These are phyloP conservation scores for Fraxinus anomala DNA, from an alignment of 257 asterid genomes.

Conservation along the genomic window DNA sequence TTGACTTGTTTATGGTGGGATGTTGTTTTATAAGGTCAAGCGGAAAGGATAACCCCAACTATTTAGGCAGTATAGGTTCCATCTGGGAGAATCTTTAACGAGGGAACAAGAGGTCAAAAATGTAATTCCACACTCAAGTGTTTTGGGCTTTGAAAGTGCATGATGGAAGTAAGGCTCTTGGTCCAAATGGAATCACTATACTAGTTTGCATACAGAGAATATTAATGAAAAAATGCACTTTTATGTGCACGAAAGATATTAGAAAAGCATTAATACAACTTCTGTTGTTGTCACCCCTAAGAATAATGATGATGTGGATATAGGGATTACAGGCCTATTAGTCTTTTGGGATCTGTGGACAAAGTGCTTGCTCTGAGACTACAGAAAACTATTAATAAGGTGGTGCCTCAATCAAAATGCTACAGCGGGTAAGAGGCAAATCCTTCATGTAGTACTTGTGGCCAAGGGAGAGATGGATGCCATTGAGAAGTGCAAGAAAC, in stretches of 20 bases:
- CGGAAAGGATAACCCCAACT: not conserved
- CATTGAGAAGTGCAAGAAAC: not conserved
- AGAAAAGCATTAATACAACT: not conserved
- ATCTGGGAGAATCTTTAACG: not conserved
- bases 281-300: not conserved
- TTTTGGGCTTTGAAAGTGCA: not conserved
- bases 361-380: not conserved
- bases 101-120: not conserved
- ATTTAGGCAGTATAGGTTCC: not conserved
- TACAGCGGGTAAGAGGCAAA: not conserved
- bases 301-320: not conserved
- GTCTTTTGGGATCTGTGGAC: not conserved
- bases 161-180: not conserved
- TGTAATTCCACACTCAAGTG: not conserved
- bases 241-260: not conserved
- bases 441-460: not conserved
- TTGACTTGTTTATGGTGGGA: not conserved
- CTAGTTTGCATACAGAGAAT: not conserved
- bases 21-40: not conserved
- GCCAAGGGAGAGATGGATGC: not conserved
- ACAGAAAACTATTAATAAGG: not conserved
- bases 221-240: not conserved
- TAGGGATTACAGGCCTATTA: not conserved
- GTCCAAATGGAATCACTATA: not conserved
- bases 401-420: not conserved